Base-by-base conservation (phyloP, 768 basidiomycete genomes). In the Myochromella boudieri region DNA sequence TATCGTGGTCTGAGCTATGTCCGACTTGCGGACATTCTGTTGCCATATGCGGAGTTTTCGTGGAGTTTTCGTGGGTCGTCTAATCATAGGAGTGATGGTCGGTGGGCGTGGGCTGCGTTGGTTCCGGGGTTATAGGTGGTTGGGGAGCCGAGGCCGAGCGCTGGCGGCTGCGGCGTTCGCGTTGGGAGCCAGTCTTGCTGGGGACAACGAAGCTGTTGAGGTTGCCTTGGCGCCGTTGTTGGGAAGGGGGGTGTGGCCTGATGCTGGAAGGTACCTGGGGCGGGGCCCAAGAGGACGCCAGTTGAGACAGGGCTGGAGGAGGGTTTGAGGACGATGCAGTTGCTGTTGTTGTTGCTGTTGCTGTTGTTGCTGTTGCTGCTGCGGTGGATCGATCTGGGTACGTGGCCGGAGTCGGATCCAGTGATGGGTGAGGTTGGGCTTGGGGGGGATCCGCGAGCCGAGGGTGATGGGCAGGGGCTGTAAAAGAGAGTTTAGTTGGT, bases 21-120 rank as follows among this genome's bases (percentile, higher is more conserved):
- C n/a, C 0, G 63, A 67, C 15, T 60, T 63, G 49, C 55, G 53
- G 1, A 63, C 9, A 26, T 68, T 69, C 22, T 62, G 62, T 42
- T 65, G 64, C 54, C 57, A 58, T 5, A 51, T 51, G 18, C 36
- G 18, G 0, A 51, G 50, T 8, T 21, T 36, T 1, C 22, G 1
- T 0, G 29, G 48, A 10, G 42, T 25, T 26, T 4, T 33, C 1
- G 48, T 12, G 1, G 38, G 2, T 25, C 29, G 17, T 33, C 59
- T n/a, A 37, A 64, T 66, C 32, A 61, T 59, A 37, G 60, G 58
- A 44, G 53, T 53, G 17, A 61, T 55, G 0, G 29, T 31, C 51
- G 37, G 14, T 31, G 29, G 29, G 29, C 8, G 29, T 8, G 29
- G 29, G 14, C 33, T 34, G 33, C 14, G n/a, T 34, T 34, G n/a